phyloP scores from a whole-genome alignment of 2,329 filamentous ascomycete species.

The Byssoonygena ceratinophila region DNA sequence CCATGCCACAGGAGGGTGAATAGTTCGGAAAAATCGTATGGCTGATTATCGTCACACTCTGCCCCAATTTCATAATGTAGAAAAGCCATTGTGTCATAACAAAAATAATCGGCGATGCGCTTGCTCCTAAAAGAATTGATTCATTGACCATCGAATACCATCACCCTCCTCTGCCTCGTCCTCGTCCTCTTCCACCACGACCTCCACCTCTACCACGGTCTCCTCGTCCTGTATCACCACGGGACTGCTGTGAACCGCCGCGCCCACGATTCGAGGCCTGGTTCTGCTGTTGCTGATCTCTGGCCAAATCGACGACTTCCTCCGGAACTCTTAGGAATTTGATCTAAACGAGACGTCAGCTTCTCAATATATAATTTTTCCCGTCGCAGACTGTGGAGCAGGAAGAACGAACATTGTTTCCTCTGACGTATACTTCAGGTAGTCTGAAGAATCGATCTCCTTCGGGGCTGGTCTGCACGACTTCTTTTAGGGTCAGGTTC shows the following conservation, averaged over 20 bases:
- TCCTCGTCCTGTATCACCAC: slow-evolving; percentile 29
- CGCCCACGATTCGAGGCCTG: slow-evolving; percentile 37
- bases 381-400: background rate
- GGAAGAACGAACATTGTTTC: slow-evolving; percentile 71
- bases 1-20: background rate
- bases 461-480: slow-evolving; percentile 90
- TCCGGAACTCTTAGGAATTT: slow-evolving; percentile 96
- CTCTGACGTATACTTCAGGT: slow-evolving; percentile 90
- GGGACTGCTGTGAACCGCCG: slow-evolving; percentile 27
- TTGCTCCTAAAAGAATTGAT: too few relatives aligned
- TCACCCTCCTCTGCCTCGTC: slow-evolving; percentile 34
- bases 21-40: background rate
- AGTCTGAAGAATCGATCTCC: slow-evolving; percentile 88
- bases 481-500: slow-evolving; percentile 95
- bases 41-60: background rate
- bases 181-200: slow-evolving; percentile 36
- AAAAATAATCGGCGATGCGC: background rate
- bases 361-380: background rate
- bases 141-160: too few relatives aligned
- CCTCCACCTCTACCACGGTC: slow-evolving; percentile 35
- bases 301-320: slow-evolving; percentile 88
- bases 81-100: slow-evolving; percentile 5
- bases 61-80: background rate
- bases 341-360: slow-evolving; percentile 50
- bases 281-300: slow-evolving; percentile 77